phyloP scores from a whole-genome alignment of 306 rosid genomes.

The Senna tora region DNA sequence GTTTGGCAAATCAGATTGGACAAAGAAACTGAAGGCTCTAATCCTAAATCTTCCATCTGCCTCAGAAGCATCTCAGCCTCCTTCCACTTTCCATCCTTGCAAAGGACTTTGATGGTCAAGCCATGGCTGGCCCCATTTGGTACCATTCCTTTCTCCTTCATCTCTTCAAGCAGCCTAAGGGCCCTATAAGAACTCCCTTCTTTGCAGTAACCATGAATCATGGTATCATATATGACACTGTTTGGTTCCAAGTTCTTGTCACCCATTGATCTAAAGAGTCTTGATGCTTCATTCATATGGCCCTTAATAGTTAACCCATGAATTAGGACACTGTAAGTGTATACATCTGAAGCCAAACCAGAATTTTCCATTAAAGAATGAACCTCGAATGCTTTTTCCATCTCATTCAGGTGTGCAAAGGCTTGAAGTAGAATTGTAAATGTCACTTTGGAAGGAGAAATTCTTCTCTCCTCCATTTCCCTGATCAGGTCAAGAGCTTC shows the following conservation, averaged over 20 bases:
- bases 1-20: constrained; percentile 46
- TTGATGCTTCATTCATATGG: constrained; percentile 70
- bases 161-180: constrained; percentile 67
- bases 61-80: constrained; percentile 63
- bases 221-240: constrained; percentile 64
- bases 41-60: constrained; percentile 55
- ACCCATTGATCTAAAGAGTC: constrained; percentile 55
- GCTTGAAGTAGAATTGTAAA: constrained; percentile 67
- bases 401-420: constrained; percentile 49
- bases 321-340: constrained; percentile 62
- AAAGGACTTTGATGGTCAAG: constrained; percentile 62
- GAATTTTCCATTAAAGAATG: constrained; percentile 69
- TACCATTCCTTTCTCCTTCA: constrained; percentile 60
- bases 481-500: constrained; percentile 53
- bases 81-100: constrained; percentile 61
- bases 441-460: constrained; percentile 74
- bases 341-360: constrained; percentile 66
- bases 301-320: constrained; percentile 71
- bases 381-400: constrained; percentile 61
- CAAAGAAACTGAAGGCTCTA: constrained; percentile 57
- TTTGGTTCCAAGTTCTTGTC: constrained; percentile 59
- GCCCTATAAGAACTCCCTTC: constrained; percentile 80
- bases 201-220: constrained; percentile 78
- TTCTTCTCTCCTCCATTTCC: constrained; percentile 71
- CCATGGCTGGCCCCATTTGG: constrained; percentile 69